Evolutionary conservation across 345 rosid genomes (phyloP), one percentile per base, ranked within the genome.

Genomic region (Trapa incisa): DNA sequence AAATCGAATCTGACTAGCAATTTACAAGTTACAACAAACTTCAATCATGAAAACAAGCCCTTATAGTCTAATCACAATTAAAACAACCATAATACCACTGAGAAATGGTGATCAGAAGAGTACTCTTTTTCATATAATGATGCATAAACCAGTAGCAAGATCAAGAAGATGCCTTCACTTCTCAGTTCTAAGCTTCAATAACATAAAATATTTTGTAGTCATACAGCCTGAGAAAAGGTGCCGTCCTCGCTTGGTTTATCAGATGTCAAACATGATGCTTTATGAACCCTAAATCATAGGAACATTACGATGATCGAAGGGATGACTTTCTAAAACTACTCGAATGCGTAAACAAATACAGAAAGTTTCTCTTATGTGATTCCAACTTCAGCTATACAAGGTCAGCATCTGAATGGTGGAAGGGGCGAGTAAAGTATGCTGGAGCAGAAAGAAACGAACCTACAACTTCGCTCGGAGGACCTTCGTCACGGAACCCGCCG

Each of bases 401-500:
- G 8, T 52, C 64, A 42, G 22, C 50, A 38, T 32, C 61, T 5
- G 15, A 58, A 48, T 16, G 15, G 29, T 43, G 58, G 33, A 53
- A 53, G 56, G 37, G 2, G 1, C 58, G 3, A n/a, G 63, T 35
- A 11, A 1, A 47, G 47, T 65, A 37, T 50, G 9, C 58, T 13
- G 63, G 17, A 9, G 64, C 38, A 47, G 29, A 41, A 74, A 8
- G 65, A 64, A 69, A 80, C 87, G 32, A 58, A 85, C 91, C 91
- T 48, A 91, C 83, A 63, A 92, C 95, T 87, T 92, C 88, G 15
- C 76, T 73, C 47, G 98, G 98, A 76, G 98, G 98, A 3, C 96
- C 98, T 45, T 92, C 96, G 70, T 91, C 94, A 42, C 72, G 76
- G 61, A 68, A 74, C 42, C 81, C 72, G 2, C 81, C 48, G 13